A percentile compares a stretch with the other conserved stretches of the same genome.
These are phyloP conservation scores for Lagenidium giganteum DNA, from an alignment of 352 stramenopile species.

Conservation along the genomic window DNA sequence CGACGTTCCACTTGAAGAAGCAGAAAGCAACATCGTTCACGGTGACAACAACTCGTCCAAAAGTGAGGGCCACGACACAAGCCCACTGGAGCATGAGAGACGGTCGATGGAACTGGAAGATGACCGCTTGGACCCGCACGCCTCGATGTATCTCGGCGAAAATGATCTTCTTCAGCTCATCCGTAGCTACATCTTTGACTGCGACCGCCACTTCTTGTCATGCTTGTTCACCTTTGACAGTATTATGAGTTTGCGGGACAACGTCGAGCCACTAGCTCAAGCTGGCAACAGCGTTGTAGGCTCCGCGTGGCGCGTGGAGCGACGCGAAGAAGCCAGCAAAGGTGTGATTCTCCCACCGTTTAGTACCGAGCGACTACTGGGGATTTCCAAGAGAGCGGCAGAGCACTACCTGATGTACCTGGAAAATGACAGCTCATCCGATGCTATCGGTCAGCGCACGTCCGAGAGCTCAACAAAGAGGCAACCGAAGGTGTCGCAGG, in stretches of 20 bases:
- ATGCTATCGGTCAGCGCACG: too few species aligned
- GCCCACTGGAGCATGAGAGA: too few species aligned
- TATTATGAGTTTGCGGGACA: constrained; percentile 48
- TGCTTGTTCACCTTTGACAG: constrained; percentile 69
- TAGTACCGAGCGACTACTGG: constrained; percentile 58
- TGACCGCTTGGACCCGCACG: constrained; percentile 29
- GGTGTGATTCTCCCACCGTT: constrained; percentile 64
- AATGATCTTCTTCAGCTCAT: constrained; percentile 62
- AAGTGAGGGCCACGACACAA: not conserved
- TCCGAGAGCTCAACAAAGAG: too few species aligned
- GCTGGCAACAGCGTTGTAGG: constrained; percentile 34
- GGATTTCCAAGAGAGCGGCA: constrained; percentile 43
- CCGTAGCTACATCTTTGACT: constrained; percentile 54
- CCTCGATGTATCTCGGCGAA: constrained; percentile 46
- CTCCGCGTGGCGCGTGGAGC: too few species aligned
- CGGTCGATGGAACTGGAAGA: too few species aligned
- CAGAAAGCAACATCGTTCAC: too few species aligned
- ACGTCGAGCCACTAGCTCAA: constrained; percentile 32
- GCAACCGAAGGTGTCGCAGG: constrained; percentile 28
- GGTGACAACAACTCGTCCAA: not conserved
- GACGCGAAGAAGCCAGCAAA: too few species aligned
- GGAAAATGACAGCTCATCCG: constrained; percentile 21
- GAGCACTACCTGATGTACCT: constrained; percentile 78
- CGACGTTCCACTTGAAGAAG: constrained; percentile 39
- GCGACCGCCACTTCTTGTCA: constrained; percentile 59